Conservation (phyloP, 129 eudicot genomes). For the Escallonia rubra region DNA sequence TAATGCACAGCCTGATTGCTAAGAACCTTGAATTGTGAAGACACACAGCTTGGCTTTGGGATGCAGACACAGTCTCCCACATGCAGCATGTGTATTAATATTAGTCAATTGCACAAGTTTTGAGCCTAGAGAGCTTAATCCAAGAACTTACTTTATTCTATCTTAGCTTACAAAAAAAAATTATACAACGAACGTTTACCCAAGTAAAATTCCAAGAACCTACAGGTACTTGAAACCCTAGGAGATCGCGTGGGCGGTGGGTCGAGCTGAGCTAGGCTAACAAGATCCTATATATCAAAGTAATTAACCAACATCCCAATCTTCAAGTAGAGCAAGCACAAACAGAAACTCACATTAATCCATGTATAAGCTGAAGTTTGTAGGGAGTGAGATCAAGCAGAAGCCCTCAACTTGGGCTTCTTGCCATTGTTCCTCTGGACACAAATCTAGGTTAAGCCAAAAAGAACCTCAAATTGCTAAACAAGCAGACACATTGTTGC, state of each 20-base stretch:
- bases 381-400: slow-evolving; percentile 6
- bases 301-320: neutral
- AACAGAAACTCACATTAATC: neutral
- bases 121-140: slow-evolving; percentile 45
- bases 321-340: neutral
- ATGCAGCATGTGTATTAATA: slow-evolving; percentile 53
- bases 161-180: neutral
- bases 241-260: slow-evolving; percentile 24
- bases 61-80: slow-evolving; percentile 65
- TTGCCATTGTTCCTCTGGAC: slow-evolving; percentile 26
- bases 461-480: slow-evolving; percentile 19
- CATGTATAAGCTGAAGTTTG: slow-evolving; percentile 4
- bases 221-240: slow-evolving; percentile 32
- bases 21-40: slow-evolving; percentile 9
- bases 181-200: no score
- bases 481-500: slow-evolving; percentile 31
- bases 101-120: slow-evolving; percentile 28
- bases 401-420: slow-evolving; percentile 23
- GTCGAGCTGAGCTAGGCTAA: slow-evolving; percentile 11
- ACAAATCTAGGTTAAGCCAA: slow-evolving; percentile 35
- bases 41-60: slow-evolving; percentile 21
- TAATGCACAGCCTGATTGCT: slow-evolving; percentile 30
- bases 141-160: slow-evolving; percentile 53
- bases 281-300: slow-evolving; percentile 28
- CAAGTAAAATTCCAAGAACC: slow-evolving; percentile 6